phyloP scores from a whole-genome alignment of 1,139 yeast species.

The Debaryomyces nepalensis region DNA sequence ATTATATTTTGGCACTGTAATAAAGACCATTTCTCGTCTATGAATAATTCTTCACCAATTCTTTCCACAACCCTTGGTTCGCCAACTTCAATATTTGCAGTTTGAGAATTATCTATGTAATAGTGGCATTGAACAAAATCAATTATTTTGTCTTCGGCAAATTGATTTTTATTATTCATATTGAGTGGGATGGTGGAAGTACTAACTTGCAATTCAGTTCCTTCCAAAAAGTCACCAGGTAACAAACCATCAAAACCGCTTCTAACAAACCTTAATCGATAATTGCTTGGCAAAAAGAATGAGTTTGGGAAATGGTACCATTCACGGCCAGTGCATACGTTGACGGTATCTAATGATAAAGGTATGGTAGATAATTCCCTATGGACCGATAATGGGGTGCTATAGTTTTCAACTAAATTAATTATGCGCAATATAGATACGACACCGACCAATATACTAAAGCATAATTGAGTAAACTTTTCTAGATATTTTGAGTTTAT shows the following conservation, averaged over 20 bases:
- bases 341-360: conserved; percentile 31
- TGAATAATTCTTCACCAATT: conserved; percentile 12
- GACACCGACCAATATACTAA: conserved; percentile 25
- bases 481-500: conserved; percentile 5
- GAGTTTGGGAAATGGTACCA: conserved; percentile 95
- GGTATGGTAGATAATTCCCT: conserved; percentile 16
- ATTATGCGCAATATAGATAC: conserved; percentile 45
- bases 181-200: conserved; percentile 56
- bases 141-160: conserved; percentile 56
- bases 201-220: conserved; percentile 23
- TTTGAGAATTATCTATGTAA: conserved; percentile 54
- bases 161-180: conserved; percentile 75
- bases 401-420: conserved; percentile 57
- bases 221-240: conserved; percentile 82
- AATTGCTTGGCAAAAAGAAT: conserved; percentile 66
- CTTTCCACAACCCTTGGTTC: conserved; percentile 33
- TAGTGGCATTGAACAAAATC: conserved; percentile 56
- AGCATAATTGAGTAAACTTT: conserved; percentile 14
- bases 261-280: conserved; percentile 66
- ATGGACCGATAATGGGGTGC: conserved; percentile 55
- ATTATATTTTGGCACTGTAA: conserved; percentile 49
- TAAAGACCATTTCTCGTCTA: conserved; percentile 43
- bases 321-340: conserved; percentile 88
- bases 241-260: conserved; percentile 86
- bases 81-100: conserved; percentile 31